Percentiles rank a stretch among this genome's conserved stretches.
These are phyloP conservation scores for Erysimum cheiranthoides DNA, from an alignment of 345 rosid species.

Conservation along the genomic window DNA sequence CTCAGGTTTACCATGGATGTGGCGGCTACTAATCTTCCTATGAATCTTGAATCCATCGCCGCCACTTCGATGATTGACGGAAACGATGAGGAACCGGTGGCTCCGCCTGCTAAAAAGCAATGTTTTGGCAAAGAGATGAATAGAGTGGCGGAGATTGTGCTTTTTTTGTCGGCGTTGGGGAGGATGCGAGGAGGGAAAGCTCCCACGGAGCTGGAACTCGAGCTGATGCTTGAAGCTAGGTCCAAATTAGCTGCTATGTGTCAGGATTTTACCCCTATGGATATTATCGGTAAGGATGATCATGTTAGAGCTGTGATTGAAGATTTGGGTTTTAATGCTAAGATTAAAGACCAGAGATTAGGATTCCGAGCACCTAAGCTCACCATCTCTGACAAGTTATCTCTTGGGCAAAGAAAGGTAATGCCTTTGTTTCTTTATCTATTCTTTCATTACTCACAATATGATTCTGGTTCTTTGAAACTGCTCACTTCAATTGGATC, in stretches of 20 bases:
- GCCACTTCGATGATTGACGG: conserved; percentile 15
- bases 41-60: not conserved
- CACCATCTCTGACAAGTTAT: conserved; percentile 73
- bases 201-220: conserved; percentile 70
- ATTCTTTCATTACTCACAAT: not conserved
- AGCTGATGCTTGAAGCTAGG: conserved; percentile 82
- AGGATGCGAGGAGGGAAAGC: conserved; percentile 68
- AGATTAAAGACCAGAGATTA: conserved; percentile 60
- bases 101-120: conserved; percentile 50
- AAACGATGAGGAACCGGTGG: conserved; percentile 25
- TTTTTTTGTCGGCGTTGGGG: conserved; percentile 77
- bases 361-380: conserved; percentile 59
- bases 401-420: conserved; percentile 74
- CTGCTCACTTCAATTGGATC: not conserved
- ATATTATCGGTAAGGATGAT: conserved; percentile 62
- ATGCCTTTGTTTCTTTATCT: conserved; percentile 11
- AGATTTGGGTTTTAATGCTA: conserved; percentile 77
- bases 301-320: conserved; percentile 65
- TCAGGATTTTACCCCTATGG: conserved; percentile 62
- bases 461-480: conserved; percentile 6
- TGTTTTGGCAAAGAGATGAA: conserved; percentile 45
- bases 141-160: conserved; percentile 86
- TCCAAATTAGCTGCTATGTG: conserved; percentile 65
- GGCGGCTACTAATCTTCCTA: not conserved
- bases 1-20: conserved; percentile 19